Conservation (phyloP, 1,284 basidiomycete genomes). For the Fomitiporia mediterranea region DNA sequence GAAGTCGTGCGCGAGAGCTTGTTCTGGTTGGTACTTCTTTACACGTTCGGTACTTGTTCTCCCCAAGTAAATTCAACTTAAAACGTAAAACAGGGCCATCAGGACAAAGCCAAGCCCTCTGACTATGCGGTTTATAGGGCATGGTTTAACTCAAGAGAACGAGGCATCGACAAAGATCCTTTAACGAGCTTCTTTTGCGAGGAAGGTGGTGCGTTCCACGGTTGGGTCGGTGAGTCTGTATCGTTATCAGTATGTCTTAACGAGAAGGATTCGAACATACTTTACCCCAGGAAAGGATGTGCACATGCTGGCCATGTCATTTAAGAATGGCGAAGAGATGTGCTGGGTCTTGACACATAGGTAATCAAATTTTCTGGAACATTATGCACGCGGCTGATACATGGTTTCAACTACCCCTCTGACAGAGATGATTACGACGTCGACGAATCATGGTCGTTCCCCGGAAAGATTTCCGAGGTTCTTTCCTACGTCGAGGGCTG, state of each 20-base stretch:
- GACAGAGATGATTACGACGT: constrained; percentile 23
- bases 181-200: constrained; percentile 21
- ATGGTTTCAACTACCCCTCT: background rate
- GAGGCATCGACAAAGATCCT: constrained; percentile 22
- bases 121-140: constrained; percentile 24
- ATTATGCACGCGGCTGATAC: too few species aligned
- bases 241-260: background rate
- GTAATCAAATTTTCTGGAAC: background rate
- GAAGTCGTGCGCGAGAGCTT: constrained; percentile 24
- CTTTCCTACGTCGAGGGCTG: constrained; percentile 22
- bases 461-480: constrained; percentile 24
- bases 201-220: constrained; percentile 22
- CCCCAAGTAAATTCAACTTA: too few species aligned
- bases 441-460: constrained; percentile 24
- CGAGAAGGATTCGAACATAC: background rate
- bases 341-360: constrained; percentile 25
- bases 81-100: constrained; percentile 23
- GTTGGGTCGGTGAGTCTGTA: constrained; percentile 11
- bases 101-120: constrained; percentile 24
- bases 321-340: constrained; percentile 22
- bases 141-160: constrained; percentile 23
- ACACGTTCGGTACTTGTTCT: background rate
- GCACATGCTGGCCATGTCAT: constrained; percentile 22
- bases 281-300: constrained; percentile 14
- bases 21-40: constrained; percentile 10